Conservation (phyloP, 2,329 filamentous ascomycete genomes). For the Colletotrichum magnum region DNA sequence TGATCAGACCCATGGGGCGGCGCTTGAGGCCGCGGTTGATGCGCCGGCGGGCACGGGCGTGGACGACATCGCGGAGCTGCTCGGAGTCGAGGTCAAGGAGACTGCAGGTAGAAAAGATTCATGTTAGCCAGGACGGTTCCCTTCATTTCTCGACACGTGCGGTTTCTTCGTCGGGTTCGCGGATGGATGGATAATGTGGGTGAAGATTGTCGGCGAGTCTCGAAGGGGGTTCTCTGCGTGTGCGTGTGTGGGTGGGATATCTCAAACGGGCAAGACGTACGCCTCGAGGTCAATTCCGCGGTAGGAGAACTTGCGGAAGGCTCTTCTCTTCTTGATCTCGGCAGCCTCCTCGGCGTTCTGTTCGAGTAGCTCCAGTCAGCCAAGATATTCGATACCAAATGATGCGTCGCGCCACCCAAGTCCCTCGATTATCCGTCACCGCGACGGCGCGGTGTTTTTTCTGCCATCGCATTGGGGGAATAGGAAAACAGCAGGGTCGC, state of each 20-base stretch:
- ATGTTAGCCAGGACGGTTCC: slow-evolving; percentile 37
- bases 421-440: slow-evolving; percentile 30
- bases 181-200: slow-evolving; percentile 1
- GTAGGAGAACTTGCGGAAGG: slow-evolving; percentile 99
- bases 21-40: slow-evolving; percentile 99
- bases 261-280: slow-evolving; percentile 72
- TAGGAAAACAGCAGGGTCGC: slow-evolving; percentile 42
- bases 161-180: slow-evolving; percentile 5
- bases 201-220: slow-evolving; percentile 11
- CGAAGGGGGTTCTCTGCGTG: slow-evolving; percentile 2
- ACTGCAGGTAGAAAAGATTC: slow-evolving; percentile 63
- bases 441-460: slow-evolving; percentile 15
- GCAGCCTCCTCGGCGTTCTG: slow-evolving; percentile 98
- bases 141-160: slow-evolving; percentile 26
- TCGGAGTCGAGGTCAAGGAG: slow-evolving; percentile 99
- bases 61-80: slow-evolving; percentile 98
- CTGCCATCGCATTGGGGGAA: slow-evolving; percentile 31
- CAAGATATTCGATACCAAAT: slow-evolving; percentile 46
- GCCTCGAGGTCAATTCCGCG: slow-evolving; percentile 99
- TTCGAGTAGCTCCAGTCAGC: slow-evolving; percentile 39
- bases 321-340: slow-evolving; percentile 99
- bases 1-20: slow-evolving; percentile 99
- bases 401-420: slow-evolving; percentile 15
- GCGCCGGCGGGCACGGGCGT: slow-evolving; percentile 97
- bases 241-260: slow-evolving; percentile 46